phyloP scores from a whole-genome alignment of 1,284 basidiomycete genomes.

The Tausonia pullulans region DNA sequence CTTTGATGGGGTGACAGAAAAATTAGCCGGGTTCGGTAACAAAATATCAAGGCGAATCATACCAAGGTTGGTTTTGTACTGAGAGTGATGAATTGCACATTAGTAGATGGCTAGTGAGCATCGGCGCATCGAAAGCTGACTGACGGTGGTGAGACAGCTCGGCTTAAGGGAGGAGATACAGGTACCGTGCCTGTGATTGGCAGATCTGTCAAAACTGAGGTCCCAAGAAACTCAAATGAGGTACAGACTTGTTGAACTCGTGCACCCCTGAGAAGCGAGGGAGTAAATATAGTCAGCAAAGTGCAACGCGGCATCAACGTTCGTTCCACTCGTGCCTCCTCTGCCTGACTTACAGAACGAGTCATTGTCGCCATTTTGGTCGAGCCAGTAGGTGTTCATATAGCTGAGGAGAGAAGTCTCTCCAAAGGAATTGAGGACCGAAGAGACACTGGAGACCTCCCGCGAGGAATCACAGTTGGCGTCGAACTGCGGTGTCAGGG shows the following conservation, averaged over 20 bases:
- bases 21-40: background rate
- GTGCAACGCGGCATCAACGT: conserved; percentile 17
- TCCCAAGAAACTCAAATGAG: no score
- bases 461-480: conserved; percentile 53
- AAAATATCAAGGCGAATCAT: no score
- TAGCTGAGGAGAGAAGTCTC: conserved; percentile 51
- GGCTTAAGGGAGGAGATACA: conserved; percentile 28
- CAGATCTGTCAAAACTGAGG: no score
- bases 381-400: conserved; percentile 43
- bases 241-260: conserved; percentile 22
- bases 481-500: background rate
- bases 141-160: conserved; percentile 5
- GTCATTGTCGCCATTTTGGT: conserved; percentile 27
- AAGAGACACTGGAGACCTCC: conserved; percentile 47
- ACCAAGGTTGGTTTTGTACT: no score
- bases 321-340: no score
- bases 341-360: conserved; percentile 23
- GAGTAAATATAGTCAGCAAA: background rate
- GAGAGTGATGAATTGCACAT: no score
- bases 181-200: conserved; percentile 18
- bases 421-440: conserved; percentile 47
- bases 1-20: background rate
- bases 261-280: conserved; percentile 5
- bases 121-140: background rate
- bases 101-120: no score